Conservation (phyloP, 768 basidiomycete genomes). For the Lanmaoa rubissima region DNA sequence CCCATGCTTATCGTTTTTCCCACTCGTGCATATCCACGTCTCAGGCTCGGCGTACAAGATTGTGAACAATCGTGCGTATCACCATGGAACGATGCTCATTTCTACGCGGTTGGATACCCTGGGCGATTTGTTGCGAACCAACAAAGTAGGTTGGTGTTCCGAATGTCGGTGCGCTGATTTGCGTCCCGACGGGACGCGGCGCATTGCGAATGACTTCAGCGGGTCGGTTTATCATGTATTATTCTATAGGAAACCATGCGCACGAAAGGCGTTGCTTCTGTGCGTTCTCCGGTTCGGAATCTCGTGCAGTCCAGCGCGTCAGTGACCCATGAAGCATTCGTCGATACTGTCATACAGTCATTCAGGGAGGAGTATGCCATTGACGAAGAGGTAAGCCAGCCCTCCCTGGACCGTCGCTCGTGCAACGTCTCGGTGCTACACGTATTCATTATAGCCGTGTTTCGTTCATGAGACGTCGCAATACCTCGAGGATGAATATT, state of each 20-base stretch:
- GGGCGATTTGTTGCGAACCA: constrained; percentile 64
- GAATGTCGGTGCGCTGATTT: neutral
- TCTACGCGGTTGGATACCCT: constrained; percentile 72
- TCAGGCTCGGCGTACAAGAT: constrained; percentile 99
- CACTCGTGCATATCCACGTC: constrained; percentile 50
- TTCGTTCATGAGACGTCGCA: constrained; percentile 47
- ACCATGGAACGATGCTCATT: constrained; percentile 98
- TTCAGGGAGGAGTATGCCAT: constrained; percentile 62
- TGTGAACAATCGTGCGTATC: constrained; percentile 85
- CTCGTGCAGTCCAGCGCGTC: constrained; percentile 51
- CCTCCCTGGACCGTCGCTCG: neutral
- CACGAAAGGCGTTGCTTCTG: constrained; percentile 85
- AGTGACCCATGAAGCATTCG: constrained; percentile 69
- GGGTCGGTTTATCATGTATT: neutral
- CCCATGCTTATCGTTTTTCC: constrained; percentile 1
- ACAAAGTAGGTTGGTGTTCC: constrained; percentile 49
- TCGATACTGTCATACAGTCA: constrained; percentile 60
- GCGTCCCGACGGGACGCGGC: neutral
- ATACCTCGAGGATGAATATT: constrained; percentile 50
- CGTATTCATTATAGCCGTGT: constrained; percentile 33
- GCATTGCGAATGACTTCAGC: neutral
- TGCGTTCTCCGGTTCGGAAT: constrained; percentile 91
- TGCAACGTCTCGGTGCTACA: neutral
- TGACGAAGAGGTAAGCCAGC: constrained; percentile 32
- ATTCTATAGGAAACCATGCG: constrained; percentile 66